Conservation (phyloP, 1,139 yeast genomes). For the Yamadazyma spencermartinsiae region DNA sequence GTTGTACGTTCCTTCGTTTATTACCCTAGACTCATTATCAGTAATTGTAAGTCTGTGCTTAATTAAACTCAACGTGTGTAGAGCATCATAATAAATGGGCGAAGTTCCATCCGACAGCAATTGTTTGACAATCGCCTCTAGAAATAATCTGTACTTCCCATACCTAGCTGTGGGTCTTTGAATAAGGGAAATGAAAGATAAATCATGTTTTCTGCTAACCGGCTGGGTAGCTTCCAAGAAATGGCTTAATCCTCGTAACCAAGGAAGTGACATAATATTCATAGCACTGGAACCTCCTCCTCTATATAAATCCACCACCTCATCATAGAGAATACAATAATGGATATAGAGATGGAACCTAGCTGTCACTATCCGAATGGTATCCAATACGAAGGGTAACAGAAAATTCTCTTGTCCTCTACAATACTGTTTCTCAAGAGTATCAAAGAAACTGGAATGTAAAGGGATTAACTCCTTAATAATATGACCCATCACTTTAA, state of each 20-base stretch:
- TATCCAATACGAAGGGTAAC: neutral
- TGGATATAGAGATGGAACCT: constrained; percentile 33
- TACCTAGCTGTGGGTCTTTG: constrained; percentile 57
- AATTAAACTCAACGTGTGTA: constrained; percentile 13
- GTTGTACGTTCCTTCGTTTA: neutral
- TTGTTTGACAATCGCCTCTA: constrained; percentile 37
- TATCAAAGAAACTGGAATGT: constrained; percentile 7
- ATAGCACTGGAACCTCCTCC: constrained; percentile 8
- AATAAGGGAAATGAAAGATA: constrained; percentile 50
- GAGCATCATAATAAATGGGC: neutral
- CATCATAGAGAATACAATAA: constrained; percentile 43
- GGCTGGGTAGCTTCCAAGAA: constrained; percentile 48
- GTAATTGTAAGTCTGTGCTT: constrained; percentile 26
- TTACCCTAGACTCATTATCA: constrained; percentile 21
- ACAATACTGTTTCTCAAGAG: neutral
- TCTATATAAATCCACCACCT: constrained; percentile 35
- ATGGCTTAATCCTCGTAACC: constrained; percentile 34
- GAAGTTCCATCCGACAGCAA: neutral
- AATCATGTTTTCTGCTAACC: constrained; percentile 31
- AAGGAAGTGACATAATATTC: constrained; percentile 12
- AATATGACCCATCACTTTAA: constrained; percentile 5
- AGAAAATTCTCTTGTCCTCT: neutral
- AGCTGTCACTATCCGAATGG: neutral
- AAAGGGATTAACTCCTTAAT: constrained; percentile 8
- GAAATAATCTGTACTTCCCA: constrained; percentile 49